Base-by-base conservation (phyloP, 495 filamentous ascomycete genomes). In the Penicillium verhagenii region DNA sequence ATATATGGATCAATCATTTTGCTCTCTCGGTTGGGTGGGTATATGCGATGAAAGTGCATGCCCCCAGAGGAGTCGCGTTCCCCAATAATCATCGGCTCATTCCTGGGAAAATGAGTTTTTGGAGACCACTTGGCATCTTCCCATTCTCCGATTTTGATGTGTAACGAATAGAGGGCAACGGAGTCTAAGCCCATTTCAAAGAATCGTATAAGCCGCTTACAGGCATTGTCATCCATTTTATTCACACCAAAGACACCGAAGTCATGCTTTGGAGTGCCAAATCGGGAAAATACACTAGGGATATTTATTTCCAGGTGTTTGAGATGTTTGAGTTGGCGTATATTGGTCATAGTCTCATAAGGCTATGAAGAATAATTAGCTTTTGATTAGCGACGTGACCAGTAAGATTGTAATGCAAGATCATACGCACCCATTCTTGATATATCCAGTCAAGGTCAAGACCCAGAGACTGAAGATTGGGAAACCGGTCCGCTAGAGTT, bases 11-110 rank as follows among this genome's bases (percentile, higher is more conserved):
- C n/a, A n/a, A n/a, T n/a, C n/a, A n/a, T n/a, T n/a, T n/a, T n/a
- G n/a, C n/a, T n/a, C n/a, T n/a, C n/a, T n/a, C n/a, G n/a, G n/a
- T n/a, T n/a, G n/a, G n/a, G n/a, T n/a, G n/a, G n/a, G n/a, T 33
- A 33, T 26, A 40, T 21, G 38, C 43, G 43, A 25, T 45, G 21
- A 45, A 45, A 45, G 20, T 45, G 43, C 43, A 45, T 45, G 10
- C 24, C n/a, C 6, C 24, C n/a, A 10, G 21, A 45, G 10, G 4
- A 1, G 1, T 45, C 21, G 24, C 43, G 43, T 26, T 45, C 43
- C 7, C 43, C 43, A 45, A 45, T 26, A 18, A 45, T 14, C n/a
- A 45, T 21, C 13, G 21, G 43, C 5, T 16, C 23, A 14, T 25
- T n/a, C 14, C 10, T 45, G 8, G 10, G 43, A 18, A n/a, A 26